Base-by-base conservation (phyloP, 2,329 filamentous ascomycete genomes). In the Xylariaceae sp. region DNA sequence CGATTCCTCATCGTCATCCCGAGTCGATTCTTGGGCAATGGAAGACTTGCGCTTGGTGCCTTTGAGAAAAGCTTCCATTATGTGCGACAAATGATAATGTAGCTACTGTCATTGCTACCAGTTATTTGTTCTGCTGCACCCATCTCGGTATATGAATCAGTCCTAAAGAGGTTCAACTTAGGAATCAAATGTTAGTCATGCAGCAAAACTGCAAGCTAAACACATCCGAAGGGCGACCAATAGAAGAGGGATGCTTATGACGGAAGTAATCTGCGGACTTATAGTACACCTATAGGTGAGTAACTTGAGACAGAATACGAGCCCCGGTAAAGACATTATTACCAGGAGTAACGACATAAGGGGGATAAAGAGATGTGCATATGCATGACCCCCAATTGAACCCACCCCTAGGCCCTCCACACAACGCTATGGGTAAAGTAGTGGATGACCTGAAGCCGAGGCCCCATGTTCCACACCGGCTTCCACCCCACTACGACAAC, bases 1-100 rank as follows among this genome's bases (percentile, higher is more conserved):
- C 1, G 89, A 86, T 40, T 96, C 89, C 13, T 85, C 81, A 15
- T 72, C 70, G 4, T 55, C 50, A 46, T 66, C 58, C 24, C 40
- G 27, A 46, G 20, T 50, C 39, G 15, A 45, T 26, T 53, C 52
- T 51, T 55, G 46, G 8, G 52, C 7, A n/a, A 61, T 29, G 8
- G 69, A 66, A 20, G 64, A 65, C 61, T 73, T 85, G 49, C 82
- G 79, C 69, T 84, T 86, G 50, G 73, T 74, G 15, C 76, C 73
- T 8, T 76, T 77, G 49, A 86, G 69, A 64, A 85, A 86, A 23
- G 78, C 71, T 60, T 86, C 80, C 84, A 87, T 86, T 42, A 35
- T 69, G 53, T 27, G 20, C 32, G 21, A 11, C 11, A n/a, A 35
- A 8, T 21, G 29, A 40, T 16, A 20, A 36, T 8, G 13, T 30